Base-by-base conservation (phyloP, 257 asterid species). In the Rubia yunnanensis region DNA sequence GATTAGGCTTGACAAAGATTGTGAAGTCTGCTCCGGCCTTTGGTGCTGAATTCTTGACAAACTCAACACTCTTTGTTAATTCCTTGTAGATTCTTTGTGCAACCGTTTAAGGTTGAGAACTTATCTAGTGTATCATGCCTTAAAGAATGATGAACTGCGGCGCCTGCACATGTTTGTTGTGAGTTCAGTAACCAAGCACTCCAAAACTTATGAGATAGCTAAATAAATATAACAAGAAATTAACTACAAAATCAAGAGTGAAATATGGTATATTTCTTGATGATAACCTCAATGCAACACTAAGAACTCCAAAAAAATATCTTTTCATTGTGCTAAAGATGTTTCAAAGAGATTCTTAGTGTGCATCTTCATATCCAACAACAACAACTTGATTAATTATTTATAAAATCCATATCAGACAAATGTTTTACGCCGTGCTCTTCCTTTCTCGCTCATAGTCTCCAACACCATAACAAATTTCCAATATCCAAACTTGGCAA, bases 101-200 rank as follows among this genome's bases (percentile, higher is more conserved):
- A 64, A 20, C 82, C 52, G 30, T 52, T 49, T 8, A 72, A 67
- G 74, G 76, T 77, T 46, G 75, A 76, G 65, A 71, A 76, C n/a
- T 85, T 89, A 65, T 89, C 94, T 7, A 89, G 85, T 72, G 86
- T 82, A 7, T 80, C 87, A 4, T 76, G 75, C 68, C 79, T 79
- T 35, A 49, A 59, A 11, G 88, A 70, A 68, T 84, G n/a, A n/a
- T n/a, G 91, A 77, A 78, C 77, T 1, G n/a, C n/a, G n/a, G n/a
- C n/a, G n/a, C n/a, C n/a, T n/a, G 79, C 73, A 73, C 20, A 71
- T 26, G 68, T 27, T 74, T 7, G 7, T 38, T 54, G 39, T 57
- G 66, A 77, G 70, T 65, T 31, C 31, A 28, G 18, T 17, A 31
- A 28, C 74, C 58, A 20, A 11, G 36, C 4, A 38, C 4, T 7